These are phyloP conservation scores for Batkoa obscura DNA, from an alignment of 371 early-diverging fungal genomes.

Conservation along the genomic window DNA sequence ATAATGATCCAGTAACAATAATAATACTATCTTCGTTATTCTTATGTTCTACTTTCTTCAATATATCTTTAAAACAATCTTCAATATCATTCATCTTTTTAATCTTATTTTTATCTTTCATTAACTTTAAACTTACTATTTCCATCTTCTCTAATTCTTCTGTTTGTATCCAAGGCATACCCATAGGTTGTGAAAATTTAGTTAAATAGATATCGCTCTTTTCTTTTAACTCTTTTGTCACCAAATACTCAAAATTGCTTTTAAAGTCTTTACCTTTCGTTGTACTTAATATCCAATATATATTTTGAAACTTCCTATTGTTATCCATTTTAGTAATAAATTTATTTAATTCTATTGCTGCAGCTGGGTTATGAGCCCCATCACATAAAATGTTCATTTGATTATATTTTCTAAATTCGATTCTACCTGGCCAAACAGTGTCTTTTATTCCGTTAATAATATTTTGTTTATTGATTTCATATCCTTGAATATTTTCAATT, in stretches of 20 bases:
- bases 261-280: conserved; percentile 50
- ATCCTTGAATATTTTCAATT: conserved; percentile 15
- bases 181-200: conserved; percentile 50
- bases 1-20: conserved; percentile 67
- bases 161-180: conserved; percentile 70
- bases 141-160: conserved; percentile 5
- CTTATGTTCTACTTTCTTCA: background rate
- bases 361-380: conserved; percentile 77
- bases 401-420: conserved; percentile 37
- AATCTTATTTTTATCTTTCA: background rate
- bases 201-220: conserved; percentile 20
- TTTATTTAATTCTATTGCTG: conserved; percentile 33
- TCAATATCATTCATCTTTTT: background rate
- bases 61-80: conserved; percentile 1
- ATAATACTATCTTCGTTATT: conserved; percentile 18
- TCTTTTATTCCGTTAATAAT: conserved; percentile 30
- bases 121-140: background rate
- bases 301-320: conserved; percentile 8
- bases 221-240: background rate
- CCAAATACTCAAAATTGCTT: conserved; percentile 26
- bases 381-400: conserved; percentile 38
- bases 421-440: conserved; percentile 64
- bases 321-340: conserved; percentile 28
- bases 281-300: conserved; percentile 63
- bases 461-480: conserved; percentile 19